Evolutionary conservation across 2,329 filamentous ascomycete genomes (phyloP).

Genomic region (Gaeumannomyces tritici): DNA sequence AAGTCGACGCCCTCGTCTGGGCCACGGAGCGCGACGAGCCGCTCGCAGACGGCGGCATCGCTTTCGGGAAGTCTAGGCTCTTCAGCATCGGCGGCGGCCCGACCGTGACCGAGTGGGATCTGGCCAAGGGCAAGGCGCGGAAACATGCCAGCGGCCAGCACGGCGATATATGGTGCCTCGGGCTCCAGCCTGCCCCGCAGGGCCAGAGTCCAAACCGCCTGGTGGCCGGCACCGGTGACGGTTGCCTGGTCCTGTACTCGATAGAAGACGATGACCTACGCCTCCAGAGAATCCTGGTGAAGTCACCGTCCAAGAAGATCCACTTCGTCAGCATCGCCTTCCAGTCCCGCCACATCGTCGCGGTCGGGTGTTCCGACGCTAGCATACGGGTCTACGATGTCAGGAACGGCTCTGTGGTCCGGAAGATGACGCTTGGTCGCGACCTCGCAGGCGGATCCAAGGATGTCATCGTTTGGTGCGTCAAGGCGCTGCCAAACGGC

Average conservation of each 20-base stretch:
- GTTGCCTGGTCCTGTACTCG: conserved; percentile 77
- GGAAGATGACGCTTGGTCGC: conserved; percentile 78
- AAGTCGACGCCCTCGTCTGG: conserved; percentile 87
- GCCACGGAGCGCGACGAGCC: conserved; percentile 73
- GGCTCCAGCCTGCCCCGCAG: conserved; percentile 61
- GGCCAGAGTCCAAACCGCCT: conserved; percentile 29
- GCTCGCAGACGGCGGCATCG: conserved; percentile 44
- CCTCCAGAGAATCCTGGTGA: conserved; percentile 66
- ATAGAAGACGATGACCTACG: conserved; percentile 76
- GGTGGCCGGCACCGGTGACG: conserved; percentile 82
- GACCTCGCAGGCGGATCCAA: conserved; percentile 69
- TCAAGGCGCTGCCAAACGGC: conserved; percentile 78
- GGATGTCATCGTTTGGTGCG: conserved; percentile 85
- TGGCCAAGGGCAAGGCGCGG: conserved; percentile 67
- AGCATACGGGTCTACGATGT: conserved; percentile 89
- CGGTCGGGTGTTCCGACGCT: conserved; percentile 93
- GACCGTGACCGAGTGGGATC: conserved; percentile 89
- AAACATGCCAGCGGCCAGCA: conserved; percentile 85
- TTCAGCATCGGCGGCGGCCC: conserved; percentile 96
- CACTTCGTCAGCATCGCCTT: conserved; percentile 88
- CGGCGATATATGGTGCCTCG: conserved; percentile 94
- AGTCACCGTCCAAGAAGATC: conserved; percentile 61
- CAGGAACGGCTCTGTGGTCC: conserved; percentile 62
- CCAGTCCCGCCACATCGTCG: conserved; percentile 70
- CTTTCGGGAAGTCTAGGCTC: conserved; percentile 67